Base-by-base conservation (phyloP, 768 basidiomycete species). In the Cystobasidium tubakii region DNA sequence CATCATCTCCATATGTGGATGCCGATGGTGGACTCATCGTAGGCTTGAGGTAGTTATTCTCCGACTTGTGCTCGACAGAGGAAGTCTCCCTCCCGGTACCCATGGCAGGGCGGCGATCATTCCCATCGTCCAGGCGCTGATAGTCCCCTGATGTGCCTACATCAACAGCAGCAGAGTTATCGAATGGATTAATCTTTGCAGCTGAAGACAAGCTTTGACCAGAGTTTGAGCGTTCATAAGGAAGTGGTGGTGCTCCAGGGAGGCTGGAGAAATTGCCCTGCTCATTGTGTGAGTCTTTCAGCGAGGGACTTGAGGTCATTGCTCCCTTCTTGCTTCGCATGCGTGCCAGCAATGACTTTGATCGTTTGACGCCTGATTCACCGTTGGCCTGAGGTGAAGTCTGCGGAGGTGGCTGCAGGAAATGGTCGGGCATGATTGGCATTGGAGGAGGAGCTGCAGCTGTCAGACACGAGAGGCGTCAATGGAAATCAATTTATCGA, bases 371-470 rank as follows among this genome's bases (percentile, higher is more conserved):
- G 12, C 54, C 54, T 7, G 53, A 6, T 17, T 46, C 55, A 21
- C 57, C 57, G 23, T 34, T 60, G 25, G 2, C 29, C 13, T 25
- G 15, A 29, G 25, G 57, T 27, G 53, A 57, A 15, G 54, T 36
- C 31, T 23, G 27, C 17, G 55, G 6, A 19, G 69, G 55, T n/a
- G 55, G 12, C 12, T 46, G 34, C 15, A 60, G 29, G 39, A 42
- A 71, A 4, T 39, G 69, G 33, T 71, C 25, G 12, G 69, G 69
- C 4, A 71, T 55, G 33, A 71, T 39, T n/a, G 69, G 69, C 69
- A 71, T 71, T n/a, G 69, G 69, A 10, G 69, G 69, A 2, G 55
- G 54, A 4, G 54, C 29, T 23, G 53, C 55, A 19, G 66, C 36
- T 25, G 63, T 21, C 27, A 10, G 9, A n/a, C n/a, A n/a, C n/a